Evolutionary conservation across 2,329 filamentous ascomycete species (phyloP).

Genomic region (Tympanopsis confertula): DNA sequence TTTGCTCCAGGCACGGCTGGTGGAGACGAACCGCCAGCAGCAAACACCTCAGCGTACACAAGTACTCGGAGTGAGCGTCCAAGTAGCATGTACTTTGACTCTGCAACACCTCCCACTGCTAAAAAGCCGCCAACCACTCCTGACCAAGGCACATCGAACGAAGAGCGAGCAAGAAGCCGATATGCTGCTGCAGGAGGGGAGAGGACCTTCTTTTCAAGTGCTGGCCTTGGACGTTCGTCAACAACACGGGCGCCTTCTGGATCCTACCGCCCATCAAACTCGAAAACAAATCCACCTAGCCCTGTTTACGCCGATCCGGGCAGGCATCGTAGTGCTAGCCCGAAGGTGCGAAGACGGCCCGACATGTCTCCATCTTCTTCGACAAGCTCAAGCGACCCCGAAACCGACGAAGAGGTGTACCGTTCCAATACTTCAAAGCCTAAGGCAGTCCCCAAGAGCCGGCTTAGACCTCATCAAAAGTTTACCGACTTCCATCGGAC

Average conservation of each 20-base stretch:
- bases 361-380: slow-evolving; percentile 11
- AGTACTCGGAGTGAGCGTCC: slow-evolving; percentile 18
- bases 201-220: slow-evolving; percentile 39
- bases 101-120: background rate
- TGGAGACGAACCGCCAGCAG: slow-evolving; percentile 45
- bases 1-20: slow-evolving; percentile 46
- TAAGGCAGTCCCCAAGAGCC: slow-evolving; percentile 25
- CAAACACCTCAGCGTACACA: slow-evolving; percentile 34
- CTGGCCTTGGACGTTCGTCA: slow-evolving; percentile 35
- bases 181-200: slow-evolving; percentile 43
- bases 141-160: slow-evolving; percentile 7
- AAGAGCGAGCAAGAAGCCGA: slow-evolving; percentile 33
- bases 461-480: slow-evolving; percentile 16
- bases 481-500: slow-evolving; percentile 12
- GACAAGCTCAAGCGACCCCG: slow-evolving; percentile 22
- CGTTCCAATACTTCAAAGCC: slow-evolving; percentile 14
- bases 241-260: slow-evolving; percentile 36
- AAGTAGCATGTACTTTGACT: background rate
- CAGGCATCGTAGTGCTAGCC: slow-evolving; percentile 29
- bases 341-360: slow-evolving; percentile 14
- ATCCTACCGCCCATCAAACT: slow-evolving; percentile 12
- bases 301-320: slow-evolving; percentile 11
- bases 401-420: slow-evolving; percentile 20
- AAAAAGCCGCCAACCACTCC: background rate
- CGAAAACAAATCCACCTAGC: slow-evolving; percentile 21